Evolutionary conservation across 129 eudicot species (phyloP).

Genomic region (Helianthus tuberosus): DNA sequence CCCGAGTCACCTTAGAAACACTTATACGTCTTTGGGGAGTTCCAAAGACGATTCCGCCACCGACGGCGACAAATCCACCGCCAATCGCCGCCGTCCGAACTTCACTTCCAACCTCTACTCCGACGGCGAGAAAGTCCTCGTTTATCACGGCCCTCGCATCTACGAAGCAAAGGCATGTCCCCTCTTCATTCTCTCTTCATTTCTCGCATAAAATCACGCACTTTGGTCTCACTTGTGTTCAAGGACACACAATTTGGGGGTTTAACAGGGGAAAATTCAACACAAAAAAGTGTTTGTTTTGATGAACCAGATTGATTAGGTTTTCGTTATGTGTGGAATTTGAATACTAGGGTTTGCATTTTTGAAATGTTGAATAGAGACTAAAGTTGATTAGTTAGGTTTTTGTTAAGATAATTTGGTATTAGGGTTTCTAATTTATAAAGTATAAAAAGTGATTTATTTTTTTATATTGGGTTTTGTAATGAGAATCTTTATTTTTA

Average conservation of each 20-base stretch:
- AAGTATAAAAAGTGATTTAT: background rate
- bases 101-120: slow-evolving; percentile 49
- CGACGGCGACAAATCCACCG: slow-evolving; percentile 72
- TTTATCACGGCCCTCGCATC: slow-evolving; percentile 81
- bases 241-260: background rate
- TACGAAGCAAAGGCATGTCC: slow-evolving; percentile 75
- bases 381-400: background rate
- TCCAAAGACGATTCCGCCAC: slow-evolving; percentile 78
- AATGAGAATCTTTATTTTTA: too few relatives aligned
- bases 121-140: slow-evolving; percentile 83
- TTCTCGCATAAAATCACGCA: background rate
- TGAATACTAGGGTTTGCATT: slow-evolving; percentile 21
- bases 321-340: slow-evolving; percentile 5
- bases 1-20: too few relatives aligned
- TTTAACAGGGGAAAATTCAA: background rate
- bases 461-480: too few relatives aligned
- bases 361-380: background rate
- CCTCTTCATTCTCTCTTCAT: too few relatives aligned
- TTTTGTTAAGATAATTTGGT: background rate
- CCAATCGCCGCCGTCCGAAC: slow-evolving; percentile 56
- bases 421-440: slow-evolving; percentile 16
- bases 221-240: too few relatives aligned
- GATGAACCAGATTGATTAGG: slow-evolving; percentile 14
- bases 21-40: too few relatives aligned
- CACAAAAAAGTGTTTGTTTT: background rate